Percentiles rank a stretch among this genome's conserved stretches.
phyloP scores from a whole-genome alignment of 139 green algal genomes.

The Micromonas pusilla region DNA sequence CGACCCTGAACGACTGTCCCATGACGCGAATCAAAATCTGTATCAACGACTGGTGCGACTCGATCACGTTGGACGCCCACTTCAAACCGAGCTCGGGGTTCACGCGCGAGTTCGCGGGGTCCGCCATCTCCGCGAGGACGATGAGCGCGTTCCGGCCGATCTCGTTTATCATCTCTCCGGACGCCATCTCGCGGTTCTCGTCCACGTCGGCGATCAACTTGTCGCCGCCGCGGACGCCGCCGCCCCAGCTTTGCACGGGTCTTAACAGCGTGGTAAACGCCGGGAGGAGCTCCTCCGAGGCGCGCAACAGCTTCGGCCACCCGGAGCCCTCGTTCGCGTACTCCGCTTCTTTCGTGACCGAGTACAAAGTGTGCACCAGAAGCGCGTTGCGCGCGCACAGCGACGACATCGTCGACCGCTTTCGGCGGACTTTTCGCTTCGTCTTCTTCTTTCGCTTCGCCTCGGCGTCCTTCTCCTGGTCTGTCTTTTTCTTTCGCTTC shows the following conservation, averaged over 20 bases:
- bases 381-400: not conserved
- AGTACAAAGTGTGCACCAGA: not conserved
- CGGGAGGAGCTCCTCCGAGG: not conserved
- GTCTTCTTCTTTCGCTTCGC: not conserved
- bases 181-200: too few relatives aligned
- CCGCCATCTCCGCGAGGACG: not conserved
- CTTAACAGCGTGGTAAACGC: not conserved
- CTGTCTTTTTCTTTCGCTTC: not conserved
- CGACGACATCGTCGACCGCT: not conserved
- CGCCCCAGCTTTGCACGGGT: too few relatives aligned
- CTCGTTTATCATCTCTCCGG: not conserved
- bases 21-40: not conserved
- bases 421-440: not conserved
- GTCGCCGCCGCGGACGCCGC: too few relatives aligned
- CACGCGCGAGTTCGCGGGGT: not conserved
- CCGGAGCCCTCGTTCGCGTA: not conserved
- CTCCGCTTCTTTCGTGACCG: not conserved
- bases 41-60: not conserved
- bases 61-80: not conserved
- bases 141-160: not conserved
- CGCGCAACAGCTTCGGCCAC: not conserved
- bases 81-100: not conserved
- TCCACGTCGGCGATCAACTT: too few relatives aligned
- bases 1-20: too few relatives aligned
- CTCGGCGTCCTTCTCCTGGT: not conserved